phyloP scores from a whole-genome alignment of 768 basidiomycete species.

The Rhodotorula paludigena region DNA sequence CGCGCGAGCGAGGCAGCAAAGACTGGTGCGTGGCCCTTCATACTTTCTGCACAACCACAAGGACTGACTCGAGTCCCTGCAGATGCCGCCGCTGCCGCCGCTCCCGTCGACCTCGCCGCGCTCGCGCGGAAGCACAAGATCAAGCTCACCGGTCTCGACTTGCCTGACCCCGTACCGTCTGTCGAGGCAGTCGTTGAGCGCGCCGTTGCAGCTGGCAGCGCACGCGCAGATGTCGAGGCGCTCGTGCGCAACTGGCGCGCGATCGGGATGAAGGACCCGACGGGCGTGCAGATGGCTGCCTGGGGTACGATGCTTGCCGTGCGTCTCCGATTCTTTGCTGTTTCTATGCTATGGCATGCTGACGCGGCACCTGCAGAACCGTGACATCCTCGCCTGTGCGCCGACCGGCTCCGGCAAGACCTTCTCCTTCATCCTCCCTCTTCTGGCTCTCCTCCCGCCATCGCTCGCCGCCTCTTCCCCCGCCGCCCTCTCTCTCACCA shows the following conservation, averaged over 20 bases:
- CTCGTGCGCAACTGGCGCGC: slow-evolving; percentile 49
- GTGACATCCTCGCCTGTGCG: slow-evolving; percentile 88
- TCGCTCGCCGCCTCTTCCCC: slow-evolving; percentile 59
- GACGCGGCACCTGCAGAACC: slow-evolving; percentile 50
- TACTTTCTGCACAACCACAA: no score
- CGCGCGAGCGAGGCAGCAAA: slow-evolving; percentile 15
- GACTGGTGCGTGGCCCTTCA: no score
- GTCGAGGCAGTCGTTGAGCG: slow-evolving; percentile 49
- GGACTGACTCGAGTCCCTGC: no score
- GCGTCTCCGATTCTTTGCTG: slow-evolving; percentile 35
- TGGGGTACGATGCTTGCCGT: slow-evolving; percentile 77
- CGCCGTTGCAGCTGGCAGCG: no score
- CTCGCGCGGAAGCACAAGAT: slow-evolving; percentile 59
- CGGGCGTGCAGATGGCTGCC: slow-evolving; percentile 73
- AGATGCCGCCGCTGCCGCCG: neutral
- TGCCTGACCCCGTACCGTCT: slow-evolving; percentile 58
- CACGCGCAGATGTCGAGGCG: no score
- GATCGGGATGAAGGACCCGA: slow-evolving; percentile 63
- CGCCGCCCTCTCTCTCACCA: slow-evolving; percentile 59
- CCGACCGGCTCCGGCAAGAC: slow-evolving; percentile 99
- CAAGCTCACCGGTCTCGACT: slow-evolving; percentile 64
- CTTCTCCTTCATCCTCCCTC: slow-evolving; percentile 79
- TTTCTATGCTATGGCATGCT: neutral
- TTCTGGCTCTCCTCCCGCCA: slow-evolving; percentile 58
- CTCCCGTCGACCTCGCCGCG: slow-evolving; percentile 23